Evolutionary conservation across 306 rosid species (phyloP).

Genomic region (Leucaena leucocephala): DNA sequence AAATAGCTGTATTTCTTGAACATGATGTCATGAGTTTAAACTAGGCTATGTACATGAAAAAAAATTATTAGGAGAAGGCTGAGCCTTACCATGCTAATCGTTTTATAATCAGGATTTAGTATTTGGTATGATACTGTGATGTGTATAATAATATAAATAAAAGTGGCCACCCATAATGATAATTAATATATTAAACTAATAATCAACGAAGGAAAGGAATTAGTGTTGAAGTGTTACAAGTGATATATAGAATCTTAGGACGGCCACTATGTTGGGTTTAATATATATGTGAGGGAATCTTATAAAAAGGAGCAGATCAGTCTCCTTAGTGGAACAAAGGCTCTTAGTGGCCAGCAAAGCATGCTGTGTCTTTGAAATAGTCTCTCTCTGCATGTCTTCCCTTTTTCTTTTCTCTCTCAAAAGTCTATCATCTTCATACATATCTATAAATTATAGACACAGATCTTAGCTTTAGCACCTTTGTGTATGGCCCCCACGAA

Average conservation of each 20-base stretch:
- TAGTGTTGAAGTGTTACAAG: conserved; percentile 32
- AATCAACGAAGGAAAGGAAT: neutral
- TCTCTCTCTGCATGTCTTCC: neutral
- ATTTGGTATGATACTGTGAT: conserved; percentile 42
- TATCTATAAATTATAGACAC: neutral
- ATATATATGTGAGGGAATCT: conserved; percentile 52
- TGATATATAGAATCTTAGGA: conserved; percentile 65
- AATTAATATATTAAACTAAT: neutral
- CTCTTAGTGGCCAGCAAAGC: conserved; percentile 75
- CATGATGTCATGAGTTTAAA: too few species aligned
- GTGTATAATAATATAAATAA: neutral
- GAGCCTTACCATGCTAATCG: neutral
- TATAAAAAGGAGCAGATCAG: conserved; percentile 57
- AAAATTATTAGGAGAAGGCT: too few species aligned
- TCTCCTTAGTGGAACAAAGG: conserved; percentile 43
- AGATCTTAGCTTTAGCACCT: conserved; percentile 16
- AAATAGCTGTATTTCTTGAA: too few species aligned
- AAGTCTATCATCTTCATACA: conserved; percentile 38
- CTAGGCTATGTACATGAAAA: too few species aligned
- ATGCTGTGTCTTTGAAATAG: conserved; percentile 38
- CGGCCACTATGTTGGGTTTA: conserved; percentile 64
- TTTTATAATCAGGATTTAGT: conserved; percentile 32
- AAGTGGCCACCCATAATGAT: neutral
- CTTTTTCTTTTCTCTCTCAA: neutral
- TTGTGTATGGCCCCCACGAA: conserved; percentile 52